Percentiles rank a stretch among this genome's conserved stretches.
Evolutionary conservation across 345 rosid genomes (phyloP).

Genomic region (Chamaenerion angustifolium): DNA sequence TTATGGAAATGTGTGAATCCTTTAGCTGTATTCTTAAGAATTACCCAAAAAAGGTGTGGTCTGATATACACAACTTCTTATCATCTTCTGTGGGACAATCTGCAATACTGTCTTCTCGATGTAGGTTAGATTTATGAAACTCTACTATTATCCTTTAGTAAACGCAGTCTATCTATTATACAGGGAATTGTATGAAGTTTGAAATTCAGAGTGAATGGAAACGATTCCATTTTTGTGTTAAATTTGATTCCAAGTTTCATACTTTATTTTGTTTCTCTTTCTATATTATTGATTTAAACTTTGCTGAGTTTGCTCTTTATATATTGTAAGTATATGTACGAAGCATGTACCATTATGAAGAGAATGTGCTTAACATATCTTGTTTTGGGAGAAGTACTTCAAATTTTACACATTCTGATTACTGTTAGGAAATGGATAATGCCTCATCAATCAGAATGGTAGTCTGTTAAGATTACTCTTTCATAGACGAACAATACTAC

Average conservation of each 20-base stretch:
- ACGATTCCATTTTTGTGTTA: no score
- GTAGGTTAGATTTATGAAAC: slow-evolving; percentile 23
- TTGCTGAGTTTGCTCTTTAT: not conserved
- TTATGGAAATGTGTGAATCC: slow-evolving; percentile 34
- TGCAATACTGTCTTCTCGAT: slow-evolving; percentile 25
- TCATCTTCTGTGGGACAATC: slow-evolving; percentile 21
- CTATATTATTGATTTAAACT: not conserved
- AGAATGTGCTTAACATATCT: slow-evolving; percentile 24
- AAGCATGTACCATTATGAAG: slow-evolving; percentile 25
- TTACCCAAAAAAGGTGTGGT: slow-evolving; percentile 21
- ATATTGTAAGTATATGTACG: slow-evolving; percentile 15
- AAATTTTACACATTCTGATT: slow-evolving; percentile 20
- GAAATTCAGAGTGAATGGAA: no score
- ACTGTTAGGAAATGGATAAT: no score
- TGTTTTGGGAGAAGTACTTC: slow-evolving; percentile 23
- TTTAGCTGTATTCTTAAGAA: slow-evolving; percentile 13
- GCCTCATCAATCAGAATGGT: slow-evolving; percentile 27
- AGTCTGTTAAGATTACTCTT: slow-evolving; percentile 19
- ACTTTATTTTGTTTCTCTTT: not conserved
- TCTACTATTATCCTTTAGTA: no score
- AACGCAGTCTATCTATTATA: no score
- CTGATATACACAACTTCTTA: slow-evolving; percentile 17
- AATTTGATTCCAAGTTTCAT: no score
- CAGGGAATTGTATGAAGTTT: no score
- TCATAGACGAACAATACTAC: slow-evolving; percentile 1